Base-by-base conservation (phyloP, 768 basidiomycete species). In the Suillus bovinus region DNA sequence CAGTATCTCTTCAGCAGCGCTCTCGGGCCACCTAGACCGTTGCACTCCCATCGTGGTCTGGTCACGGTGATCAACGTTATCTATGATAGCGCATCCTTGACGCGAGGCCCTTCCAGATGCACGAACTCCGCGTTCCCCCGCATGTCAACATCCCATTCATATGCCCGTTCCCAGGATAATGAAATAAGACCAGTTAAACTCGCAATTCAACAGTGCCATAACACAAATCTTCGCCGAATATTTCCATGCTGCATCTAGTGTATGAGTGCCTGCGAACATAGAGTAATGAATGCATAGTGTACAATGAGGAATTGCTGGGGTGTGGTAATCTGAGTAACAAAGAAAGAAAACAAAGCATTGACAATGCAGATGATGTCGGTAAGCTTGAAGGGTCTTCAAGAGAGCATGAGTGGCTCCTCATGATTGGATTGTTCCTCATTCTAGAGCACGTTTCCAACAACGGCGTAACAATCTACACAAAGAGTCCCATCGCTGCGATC, bases 391-490 rank as follows among this genome's bases (percentile, higher is more conserved):
- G 38, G 27, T 24, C 20, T 38, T 34, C 24, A n/a, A 7, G 58
- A 33, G 8, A 61, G 24, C n/a, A 56, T 20, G 54, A 61, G 24
- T 34, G 20, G 17, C 11, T 27, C 36, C 17, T 31, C 29, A 11
- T 33, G 50, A 11, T 52, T 31, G n/a, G 20, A 56, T 20, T 39
- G 24, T 13, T 39, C 36, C 27, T 24, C n/a, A 17, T 55, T 17
- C 54, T 55, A 38, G 24, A 55, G 36, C 36, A 39, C 27, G 17
- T 56, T 27, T 17, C 24, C 55, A 56, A 73, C 64, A 20, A 70
- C 53, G n/a, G 69, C 69, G 52, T 75, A 74, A 54, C 72, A 73
- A 54, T 73, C 72, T 42, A 73, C 44, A 49, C 72, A 73, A 60
- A 75, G 16, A 53, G 75, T 73, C 34, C 74, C 72, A 47, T 75